Evolutionary conservation across 2,329 filamentous ascomycete genomes (phyloP), one percentile per base, ranked within the genome.

Genomic region (Blastomyces gilchristii): DNA sequence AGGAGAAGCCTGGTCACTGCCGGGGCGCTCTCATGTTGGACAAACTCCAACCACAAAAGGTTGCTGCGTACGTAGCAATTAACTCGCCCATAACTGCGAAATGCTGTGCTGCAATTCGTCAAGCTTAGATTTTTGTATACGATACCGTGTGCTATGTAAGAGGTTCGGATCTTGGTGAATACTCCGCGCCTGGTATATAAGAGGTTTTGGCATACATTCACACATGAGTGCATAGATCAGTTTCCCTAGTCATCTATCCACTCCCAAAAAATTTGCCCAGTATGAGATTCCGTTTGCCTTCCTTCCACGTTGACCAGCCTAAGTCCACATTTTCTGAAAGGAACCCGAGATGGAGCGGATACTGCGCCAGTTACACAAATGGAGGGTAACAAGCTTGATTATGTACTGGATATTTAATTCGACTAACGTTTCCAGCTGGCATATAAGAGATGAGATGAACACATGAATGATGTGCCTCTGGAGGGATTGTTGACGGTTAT

Each of bases 341-440:
- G 64, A 74, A 76, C 71, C 68, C 75, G 65, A 70, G 77, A 69
- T 76, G 76, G 75, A 82, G 62, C 80, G 80, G 3, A 78, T 81
- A 7, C 77, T 79, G 6, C 70, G 69, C 28, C 68, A 85, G 67
- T 84, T 90, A 63, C 85, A 92, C 62, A 85, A 90, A 82, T 97
- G 92, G 91, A 86, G 86, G n/a, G 79, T 88, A 41, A 91, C 88
- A 85, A 96, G 96, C 75, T 96, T 91, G 72, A 87, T 96, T 50
- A 89, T 85, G 14, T 94, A 93, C 73, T 93, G 90, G 90, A 83
- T 94, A 2, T 70, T 87, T 89, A 89, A 93, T 76, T 88, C 85
- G 0, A 90, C 92, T 78, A 93, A 93, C 74, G 90, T 94, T 72
- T 80, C 81, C 68, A 94, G 90, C 1, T 95, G 90, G 91, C 95